phyloP scores from a whole-genome alignment of 148 eudicot species.

The Pharnaceum exiguum region DNA sequence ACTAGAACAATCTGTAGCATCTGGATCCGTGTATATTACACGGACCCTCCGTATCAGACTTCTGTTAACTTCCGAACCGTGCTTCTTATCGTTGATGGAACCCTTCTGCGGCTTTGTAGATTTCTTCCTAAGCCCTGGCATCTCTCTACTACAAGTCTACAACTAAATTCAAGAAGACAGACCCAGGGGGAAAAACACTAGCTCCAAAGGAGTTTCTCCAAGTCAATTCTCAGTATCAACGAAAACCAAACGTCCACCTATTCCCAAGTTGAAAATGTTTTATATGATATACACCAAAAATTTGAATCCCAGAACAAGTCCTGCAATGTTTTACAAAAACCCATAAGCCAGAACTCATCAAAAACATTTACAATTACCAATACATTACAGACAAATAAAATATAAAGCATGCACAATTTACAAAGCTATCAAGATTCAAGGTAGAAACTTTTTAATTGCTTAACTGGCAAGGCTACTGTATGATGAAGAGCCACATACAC shows the following conservation, averaged over 20 bases:
- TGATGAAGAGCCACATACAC: too few relatives aligned
- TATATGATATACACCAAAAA: conserved; percentile 17
- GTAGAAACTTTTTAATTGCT: too few relatives aligned
- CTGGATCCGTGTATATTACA: conserved; percentile 28
- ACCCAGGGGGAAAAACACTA: not conserved
- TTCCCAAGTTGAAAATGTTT: conserved; percentile 10
- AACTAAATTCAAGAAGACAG: not conserved
- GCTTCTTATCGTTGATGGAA: conserved; percentile 3
- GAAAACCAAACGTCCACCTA: conserved; percentile 1
- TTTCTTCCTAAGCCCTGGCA: conserved; percentile 18
- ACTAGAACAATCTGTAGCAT: conserved; percentile 34
- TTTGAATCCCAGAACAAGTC: conserved; percentile 19
- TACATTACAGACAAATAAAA: not conserved
- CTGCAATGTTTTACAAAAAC: conserved; percentile 21
- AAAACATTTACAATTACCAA: not conserved
- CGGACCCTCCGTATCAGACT: conserved; percentile 15
- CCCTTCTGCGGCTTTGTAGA: not conserved
- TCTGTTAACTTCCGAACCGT: not conserved
- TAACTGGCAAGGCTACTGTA: too few relatives aligned
- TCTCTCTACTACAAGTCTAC: not conserved
- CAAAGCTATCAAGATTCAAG: not conserved
- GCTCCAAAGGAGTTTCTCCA: not conserved
- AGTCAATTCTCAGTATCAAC: conserved; percentile 2
- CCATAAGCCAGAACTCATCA: conserved; percentile 2
- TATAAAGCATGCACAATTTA: not conserved